Conservation (phyloP, 345 rosid genomes). For the Eutrema yunnanense region DNA sequence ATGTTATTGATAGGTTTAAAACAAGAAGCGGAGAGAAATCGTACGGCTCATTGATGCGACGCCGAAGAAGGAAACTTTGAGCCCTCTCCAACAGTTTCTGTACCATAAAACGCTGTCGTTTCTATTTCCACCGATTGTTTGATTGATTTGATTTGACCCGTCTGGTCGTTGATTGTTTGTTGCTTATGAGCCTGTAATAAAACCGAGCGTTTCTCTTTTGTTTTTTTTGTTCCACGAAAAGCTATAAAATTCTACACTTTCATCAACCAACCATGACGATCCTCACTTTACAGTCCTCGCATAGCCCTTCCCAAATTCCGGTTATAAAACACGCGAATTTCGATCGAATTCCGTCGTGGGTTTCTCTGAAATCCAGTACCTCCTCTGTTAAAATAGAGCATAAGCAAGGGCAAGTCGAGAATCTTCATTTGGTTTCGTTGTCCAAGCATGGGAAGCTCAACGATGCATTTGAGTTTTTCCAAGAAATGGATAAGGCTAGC, state of each 20-base stretch:
- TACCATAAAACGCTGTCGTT: slow-evolving; percentile 9
- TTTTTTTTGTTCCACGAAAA: background rate
- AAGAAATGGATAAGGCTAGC: slow-evolving; percentile 48
- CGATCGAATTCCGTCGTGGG: slow-evolving; percentile 48
- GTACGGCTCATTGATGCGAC: slow-evolving; percentile 9
- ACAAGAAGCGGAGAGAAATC: background rate
- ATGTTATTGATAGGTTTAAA: slow-evolving; percentile 8
- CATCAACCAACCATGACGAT: slow-evolving; percentile 8
- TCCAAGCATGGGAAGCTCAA: slow-evolving; percentile 53
- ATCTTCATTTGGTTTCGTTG: slow-evolving; percentile 47
- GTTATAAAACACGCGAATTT: slow-evolving; percentile 34
- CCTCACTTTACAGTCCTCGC: slow-evolving; percentile 15
- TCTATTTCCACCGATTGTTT: background rate
- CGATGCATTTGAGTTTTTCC: slow-evolving; percentile 55
- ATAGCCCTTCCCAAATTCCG: slow-evolving; percentile 19
- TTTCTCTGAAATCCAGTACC: slow-evolving; percentile 41
- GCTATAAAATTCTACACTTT: background rate
- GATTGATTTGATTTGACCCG: background rate
- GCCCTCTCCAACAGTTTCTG: background rate
- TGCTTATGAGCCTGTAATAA: background rate
- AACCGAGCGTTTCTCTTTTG: background rate
- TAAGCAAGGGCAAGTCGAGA: slow-evolving; percentile 46
- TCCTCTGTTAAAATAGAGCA: slow-evolving; percentile 27
- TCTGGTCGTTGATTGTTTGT: background rate
- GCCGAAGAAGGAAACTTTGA: slow-evolving; percentile 17